Conservation (phyloP, 768 basidiomycete species). For the Naganishia vaughanmartiniae region DNA sequence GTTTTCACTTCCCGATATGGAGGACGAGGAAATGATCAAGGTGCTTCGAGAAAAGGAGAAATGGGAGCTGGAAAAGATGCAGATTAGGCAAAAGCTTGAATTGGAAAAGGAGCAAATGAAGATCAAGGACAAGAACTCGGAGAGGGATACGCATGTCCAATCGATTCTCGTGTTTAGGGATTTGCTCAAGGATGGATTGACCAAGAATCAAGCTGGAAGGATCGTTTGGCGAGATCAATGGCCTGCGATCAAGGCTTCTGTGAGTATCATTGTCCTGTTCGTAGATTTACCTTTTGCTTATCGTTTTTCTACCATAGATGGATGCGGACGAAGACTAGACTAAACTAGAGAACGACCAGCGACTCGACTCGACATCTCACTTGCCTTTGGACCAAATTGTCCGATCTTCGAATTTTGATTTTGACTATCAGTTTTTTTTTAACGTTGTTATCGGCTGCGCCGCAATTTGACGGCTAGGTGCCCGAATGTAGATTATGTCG, state of each 20-base stretch:
- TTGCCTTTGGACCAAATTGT: not conserved
- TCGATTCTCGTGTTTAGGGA: slow-evolving; percentile 5
- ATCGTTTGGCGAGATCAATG: slow-evolving; percentile 5
- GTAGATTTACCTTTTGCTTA: not conserved
- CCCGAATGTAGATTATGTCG: no score
- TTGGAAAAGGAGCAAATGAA: slow-evolving; percentile 19
- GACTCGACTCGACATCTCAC: not conserved
- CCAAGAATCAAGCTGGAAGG: slow-evolving; percentile 11
- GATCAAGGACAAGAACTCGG: slow-evolving; percentile 6
- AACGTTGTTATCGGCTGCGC: no score
- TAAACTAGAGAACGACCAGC: not conserved
- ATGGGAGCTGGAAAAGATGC: slow-evolving; percentile 16
- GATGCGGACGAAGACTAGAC: slow-evolving; percentile 8
- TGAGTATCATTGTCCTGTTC: not conserved
- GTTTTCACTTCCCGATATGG: not conserved
- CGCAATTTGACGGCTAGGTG: no score
- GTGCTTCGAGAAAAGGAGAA: slow-evolving; percentile 2
- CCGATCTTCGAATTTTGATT: not conserved
- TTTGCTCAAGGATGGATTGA: slow-evolving; percentile 16
- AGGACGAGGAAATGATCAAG: not conserved
- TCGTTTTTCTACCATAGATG: not conserved
- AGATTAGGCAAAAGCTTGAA: slow-evolving; percentile 20
- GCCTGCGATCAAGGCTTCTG: slow-evolving; percentile 1
- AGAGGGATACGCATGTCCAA: slow-evolving; percentile 16
- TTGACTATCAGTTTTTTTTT: not conserved